phyloP scores from a whole-genome alignment of 257 asterid genomes.

The Solanum clarkiae region DNA sequence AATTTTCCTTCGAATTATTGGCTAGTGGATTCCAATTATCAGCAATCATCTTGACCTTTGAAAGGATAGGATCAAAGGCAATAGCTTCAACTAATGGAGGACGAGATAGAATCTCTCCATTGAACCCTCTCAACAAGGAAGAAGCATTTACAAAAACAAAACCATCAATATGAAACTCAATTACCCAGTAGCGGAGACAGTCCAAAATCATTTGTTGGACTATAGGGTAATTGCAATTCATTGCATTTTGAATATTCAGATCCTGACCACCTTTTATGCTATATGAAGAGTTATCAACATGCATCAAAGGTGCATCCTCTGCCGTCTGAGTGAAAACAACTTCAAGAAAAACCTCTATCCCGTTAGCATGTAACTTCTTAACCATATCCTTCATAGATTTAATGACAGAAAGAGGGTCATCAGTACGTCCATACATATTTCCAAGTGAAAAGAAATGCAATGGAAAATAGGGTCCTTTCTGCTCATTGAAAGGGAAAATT shows the following conservation, averaged over 20 bases:
- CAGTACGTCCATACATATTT: conserved; percentile 29
- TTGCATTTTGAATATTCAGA: conserved; percentile 19
- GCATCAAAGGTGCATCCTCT: conserved; percentile 31
- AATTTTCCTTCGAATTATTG: conserved; percentile 21
- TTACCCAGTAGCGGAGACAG: conserved; percentile 79
- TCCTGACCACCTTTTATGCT: conserved; percentile 13
- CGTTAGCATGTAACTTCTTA: conserved; percentile 53
- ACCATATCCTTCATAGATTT: conserved; percentile 83
- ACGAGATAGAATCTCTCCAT: conserved; percentile 60
- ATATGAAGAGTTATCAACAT: conserved; percentile 41
- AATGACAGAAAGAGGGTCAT: conserved; percentile 19
- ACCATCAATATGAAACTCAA: conserved; percentile 75
- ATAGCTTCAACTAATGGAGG: conserved; percentile 89
- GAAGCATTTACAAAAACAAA: conserved; percentile 62
- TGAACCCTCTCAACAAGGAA: conserved; percentile 47
- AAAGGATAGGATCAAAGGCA: conserved; percentile 78
- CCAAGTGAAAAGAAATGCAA: conserved; percentile 67
- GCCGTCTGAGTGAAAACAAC: conserved; percentile 76
- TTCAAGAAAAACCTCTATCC: conserved; percentile 78
- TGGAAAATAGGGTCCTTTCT: conserved; percentile 73
- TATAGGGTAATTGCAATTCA: conserved; percentile 69
- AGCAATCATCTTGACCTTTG: conserved; percentile 63
- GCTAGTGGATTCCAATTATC: conserved; percentile 63
- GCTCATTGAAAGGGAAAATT: conserved; percentile 54
- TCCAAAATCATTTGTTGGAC: conserved; percentile 73